Base-by-base conservation (phyloP, 2,329 filamentous ascomycete species). In the Daldinia eschscholtzii region DNA sequence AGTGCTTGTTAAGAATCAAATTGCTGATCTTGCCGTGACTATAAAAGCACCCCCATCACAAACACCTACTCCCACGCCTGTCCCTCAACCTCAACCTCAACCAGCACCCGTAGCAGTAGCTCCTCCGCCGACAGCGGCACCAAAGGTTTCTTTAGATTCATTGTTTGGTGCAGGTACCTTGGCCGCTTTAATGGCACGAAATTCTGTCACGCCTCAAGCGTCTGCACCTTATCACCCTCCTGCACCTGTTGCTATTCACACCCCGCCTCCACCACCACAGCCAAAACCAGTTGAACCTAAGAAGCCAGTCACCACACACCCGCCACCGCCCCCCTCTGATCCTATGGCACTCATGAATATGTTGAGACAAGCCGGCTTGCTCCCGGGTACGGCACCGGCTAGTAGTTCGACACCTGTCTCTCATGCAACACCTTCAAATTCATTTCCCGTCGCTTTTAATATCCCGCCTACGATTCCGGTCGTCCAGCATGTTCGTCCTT, bases 1-100 rank as follows among this genome's bases (percentile, higher is more conserved):
- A 78, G 89, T 92, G 81, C 88, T 92, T 79, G 92, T 97, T 81
- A 93, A 91, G 81, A 90, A 91, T 79, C 93, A 96, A 87, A 90
- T 98, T 80, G 89, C 91, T 80, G 89, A 90, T 80, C 87, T 97
- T 80, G 88, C 89, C 85, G 82, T 87, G 88, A 87, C 86, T 77
- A 84, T 89, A 80, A 86, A 84, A 80, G 84, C 85, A 59, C 74
- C 80, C 71, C 78, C 81, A 76, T 79, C 80, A 76, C 83, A 81
- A 76, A 79, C 77, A 70, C 77, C 79, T 73, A 80, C 81, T 77
- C 81, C 77, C 71, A 74, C 72, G 66, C 73, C 78, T 48, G 37
- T 59, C n/a, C 10, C 41, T 35, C 57, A 46, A 35, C 18, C 41
- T 35, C 57, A 46, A 35, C 30, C 57, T 23, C 57, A 48, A 63